These are phyloP conservation scores for Acanthamoeba castellanii DNA, from an alignment of 208 protist species.

Conservation along the genomic window DNA sequence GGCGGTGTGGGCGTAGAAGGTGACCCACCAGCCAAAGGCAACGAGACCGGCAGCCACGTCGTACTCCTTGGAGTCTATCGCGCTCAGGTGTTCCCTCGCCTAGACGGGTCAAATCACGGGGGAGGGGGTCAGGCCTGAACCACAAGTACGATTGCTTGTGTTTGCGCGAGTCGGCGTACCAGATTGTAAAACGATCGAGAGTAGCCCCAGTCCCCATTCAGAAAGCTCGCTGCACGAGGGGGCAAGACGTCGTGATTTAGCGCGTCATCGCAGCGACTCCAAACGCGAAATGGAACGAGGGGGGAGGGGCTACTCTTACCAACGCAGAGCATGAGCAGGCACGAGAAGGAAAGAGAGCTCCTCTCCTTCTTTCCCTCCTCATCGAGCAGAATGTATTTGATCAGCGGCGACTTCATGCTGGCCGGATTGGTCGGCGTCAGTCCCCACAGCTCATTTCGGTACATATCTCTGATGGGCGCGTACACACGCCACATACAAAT, in stretches of 20 bases:
- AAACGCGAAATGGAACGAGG: not conserved
- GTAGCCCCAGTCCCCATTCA: not conserved
- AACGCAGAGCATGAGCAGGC: not conserved
- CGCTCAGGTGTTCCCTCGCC: not conserved
- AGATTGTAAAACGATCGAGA: not conserved
- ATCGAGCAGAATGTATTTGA: not conserved
- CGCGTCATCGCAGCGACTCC: not conserved
- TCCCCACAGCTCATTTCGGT: not conserved
- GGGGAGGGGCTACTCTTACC: not conserved
- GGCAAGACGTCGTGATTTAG: not conserved
- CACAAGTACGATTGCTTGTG: not conserved
- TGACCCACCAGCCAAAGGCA: not conserved
- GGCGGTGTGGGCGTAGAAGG: not conserved
- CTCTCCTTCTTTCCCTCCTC: not conserved
- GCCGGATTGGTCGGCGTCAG: not conserved
- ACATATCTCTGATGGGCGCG: not conserved
- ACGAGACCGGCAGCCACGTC: not conserved
- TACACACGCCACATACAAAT: not conserved
- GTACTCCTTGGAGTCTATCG: not conserved
- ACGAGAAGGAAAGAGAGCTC: not conserved
- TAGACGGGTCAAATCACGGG: not conserved
- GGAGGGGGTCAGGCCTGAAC: not conserved
- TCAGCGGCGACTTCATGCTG: slow-evolving; percentile 18
- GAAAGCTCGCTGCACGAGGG: not conserved
- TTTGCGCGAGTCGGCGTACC: not conserved